Base-by-base conservation (phyloP, 2,329 filamentous ascomycete genomes). In the Claviceps pusilla region DNA sequence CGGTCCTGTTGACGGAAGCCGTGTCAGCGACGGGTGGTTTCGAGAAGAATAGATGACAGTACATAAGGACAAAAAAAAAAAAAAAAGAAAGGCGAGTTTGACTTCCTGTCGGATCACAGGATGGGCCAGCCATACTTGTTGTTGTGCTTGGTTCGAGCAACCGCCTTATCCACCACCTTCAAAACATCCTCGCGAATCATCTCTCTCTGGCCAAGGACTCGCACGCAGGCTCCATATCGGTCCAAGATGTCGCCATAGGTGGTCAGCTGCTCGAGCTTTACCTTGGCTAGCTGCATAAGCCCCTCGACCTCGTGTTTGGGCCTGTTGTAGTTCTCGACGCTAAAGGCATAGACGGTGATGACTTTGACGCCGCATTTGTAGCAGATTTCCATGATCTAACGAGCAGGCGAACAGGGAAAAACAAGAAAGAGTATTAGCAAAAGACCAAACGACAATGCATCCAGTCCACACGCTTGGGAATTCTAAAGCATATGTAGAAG, bases 311-410 rank as follows among this genome's bases (percentile, higher is more conserved):
- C 93, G 69, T 94, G 93, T 69, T 93, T 90, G 28, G 89, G 91
- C 6, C 93, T 83, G 68, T 97, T 95, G 75, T 95, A 98, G 73
- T 98, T 98, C 71, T 98, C 93, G 64, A 98, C 96, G 66, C 89
- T 95, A 72, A 98, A 98, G 16, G 93, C 93, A 68, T 97, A 98
- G 59, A 98, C 89, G 4, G 93, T 97, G 43, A 98, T 91, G 9
- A 95, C 89, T 68, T 93, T 91, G 58, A 98, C 91, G 54, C 93
- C 93, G 56, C 87, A 89, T 68, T 95, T 96, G 76, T 97, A 98
- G 77, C 93, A 97, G 54, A 98, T 87, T 70, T 98, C 93, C 56
- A 98, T 83, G 53, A 97, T 89, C 86, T 87, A 61, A 19, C 10
- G 28, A 33, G 12, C 31, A 29, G 45, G 45, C n/a, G 39, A 14